Evolutionary conservation across 2,329 filamentous ascomycete species (phyloP), one percentile per base, ranked within the genome.

Genomic region (Aspergillus costaricaensis): DNA sequence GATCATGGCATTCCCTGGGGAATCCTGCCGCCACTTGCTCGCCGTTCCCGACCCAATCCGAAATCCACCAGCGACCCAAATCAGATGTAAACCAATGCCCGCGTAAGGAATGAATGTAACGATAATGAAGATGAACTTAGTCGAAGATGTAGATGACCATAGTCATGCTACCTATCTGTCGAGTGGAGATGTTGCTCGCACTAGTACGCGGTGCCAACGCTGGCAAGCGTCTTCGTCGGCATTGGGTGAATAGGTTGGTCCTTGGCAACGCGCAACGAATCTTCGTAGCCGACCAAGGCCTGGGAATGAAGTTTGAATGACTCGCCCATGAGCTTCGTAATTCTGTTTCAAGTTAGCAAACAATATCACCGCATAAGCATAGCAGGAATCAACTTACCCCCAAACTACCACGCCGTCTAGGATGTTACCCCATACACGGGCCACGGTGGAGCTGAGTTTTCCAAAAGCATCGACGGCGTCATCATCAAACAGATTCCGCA

Each of bases 391-490:
- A 55, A 90, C 92, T 87, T 89, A 96, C 92, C 95, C 95, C 95
- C 95, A 98, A 62, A 99, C 95, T 68, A 98, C 94, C 65, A 98
- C 95, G 80, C 97, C 95, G 74, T 98, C 95, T 66, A 98, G 88
- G 90, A 98, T 97, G 65, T 92, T 94, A 70, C 94, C 95, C 95
- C 95, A 99, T 49, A 98, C 87, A 70, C 91, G 88, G 64, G 94
- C 93, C 47, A 99, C 94, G 55, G 92, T 92, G n/a, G 93, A 95
- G 81, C 94, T 97, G 68, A 99, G 82, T 75, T 96, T 93, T 55
- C 89, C 89, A 75, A 91, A 91, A 23, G 87, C 83, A 71, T 96
- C 91, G 61, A 94, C 89, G 57, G 91, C 87, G 72, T 98, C 93
- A 73, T 96, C 94, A 70, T 95, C 91, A 73, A 96, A 69, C 62